Evolutionary conservation across 1,284 basidiomycete species (phyloP), one percentile per base, ranked within the genome.

Genomic region (Tausonia pullulans): DNA sequence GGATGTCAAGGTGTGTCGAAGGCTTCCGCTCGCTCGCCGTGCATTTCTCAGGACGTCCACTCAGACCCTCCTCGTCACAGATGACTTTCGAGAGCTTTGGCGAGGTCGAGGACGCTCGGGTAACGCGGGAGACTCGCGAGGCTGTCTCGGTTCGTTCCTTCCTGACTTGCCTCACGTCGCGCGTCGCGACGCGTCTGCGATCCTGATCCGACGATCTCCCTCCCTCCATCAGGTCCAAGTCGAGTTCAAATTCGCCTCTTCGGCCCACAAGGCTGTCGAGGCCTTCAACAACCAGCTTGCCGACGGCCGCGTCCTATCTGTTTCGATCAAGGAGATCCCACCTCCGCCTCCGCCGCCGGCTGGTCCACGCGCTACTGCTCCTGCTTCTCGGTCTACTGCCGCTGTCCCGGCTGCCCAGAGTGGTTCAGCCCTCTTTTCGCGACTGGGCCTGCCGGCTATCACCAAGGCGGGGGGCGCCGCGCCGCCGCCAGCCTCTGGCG

Each of bases 61-160:
- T 16, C 40, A n/a, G 9, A 2, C 27, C 16, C 13, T 54, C 27
- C 39, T 39, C 39, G 2, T 16, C 2, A 5, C 45, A 64, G 63
- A 60, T 50, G 45, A 64, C 63, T 3, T 64, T 64, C 58, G 54
- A 64, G 14, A 48, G 50, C 44, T 64, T 64, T 40, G 63, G 63
- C 5, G 13, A 45, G n/a, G 60, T 64, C 45, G 11, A 43, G 16
- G 27, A n/a, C 14, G 50, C 61, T 16, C 49, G 43, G 40, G n/a
- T 49, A 2, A n/a, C 54, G 9, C 56, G 54, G 3, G 39, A 45
- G 14, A 27, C 54, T n/a, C 14, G 13, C 4, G 55, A 44, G 9
- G 45, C 58, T 13, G 63, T 64, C 45, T 52, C 63, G 43, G 63
- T 64, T 7, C 57, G 62, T 52, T 10, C 6, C 3, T 27, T 6